phyloP scores from a whole-genome alignment of 805 yeast species.

The Cyberlindnera sargentensis region DNA sequence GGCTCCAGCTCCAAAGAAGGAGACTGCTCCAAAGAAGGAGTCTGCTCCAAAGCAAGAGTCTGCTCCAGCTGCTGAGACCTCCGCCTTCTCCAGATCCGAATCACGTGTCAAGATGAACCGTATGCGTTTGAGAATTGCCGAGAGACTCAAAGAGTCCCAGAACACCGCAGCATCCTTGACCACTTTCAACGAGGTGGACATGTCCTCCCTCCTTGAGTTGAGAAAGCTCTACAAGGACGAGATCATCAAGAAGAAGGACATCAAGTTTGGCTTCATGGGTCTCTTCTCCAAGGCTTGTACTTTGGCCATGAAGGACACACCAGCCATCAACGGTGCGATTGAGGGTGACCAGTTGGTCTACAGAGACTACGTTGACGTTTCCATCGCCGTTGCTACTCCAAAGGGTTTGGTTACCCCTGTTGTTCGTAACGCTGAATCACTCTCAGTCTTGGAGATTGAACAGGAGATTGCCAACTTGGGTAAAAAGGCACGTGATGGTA shows the following conservation, averaged over 20 bases:
- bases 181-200: slow-evolving; percentile 96
- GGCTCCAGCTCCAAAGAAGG: slow-evolving; percentile 19
- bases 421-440: slow-evolving; percentile 92
- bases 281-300: slow-evolving; percentile 91
- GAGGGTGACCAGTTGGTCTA: slow-evolving; percentile 91
- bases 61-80: slow-evolving; percentile 31
- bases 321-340: slow-evolving; percentile 92
- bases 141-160: slow-evolving; percentile 98
- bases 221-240: slow-evolving; percentile 97
- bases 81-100: slow-evolving; percentile 71
- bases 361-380: slow-evolving; percentile 94
- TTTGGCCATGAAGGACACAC: slow-evolving; percentile 89
- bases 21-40: slow-evolving; percentile 24
- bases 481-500: slow-evolving; percentile 93
- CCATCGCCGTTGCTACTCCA: slow-evolving; percentile 98
- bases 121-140: slow-evolving; percentile 98
- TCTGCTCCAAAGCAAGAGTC: slow-evolving; percentile 24
- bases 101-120: slow-evolving; percentile 97
- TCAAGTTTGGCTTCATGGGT: slow-evolving; percentile 98
- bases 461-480: slow-evolving; percentile 76
- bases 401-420: slow-evolving; percentile 98
- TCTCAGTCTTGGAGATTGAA: slow-evolving; percentile 84
- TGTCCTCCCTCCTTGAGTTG: slow-evolving; percentile 87
- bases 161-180: slow-evolving; percentile 98
- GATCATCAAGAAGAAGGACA: slow-evolving; percentile 85